Percentiles rank a stretch among this genome's conserved stretches.
Evolutionary conservation across 768 basidiomycete species (phyloP).

Genomic region (Leccinellum luteum): DNA sequence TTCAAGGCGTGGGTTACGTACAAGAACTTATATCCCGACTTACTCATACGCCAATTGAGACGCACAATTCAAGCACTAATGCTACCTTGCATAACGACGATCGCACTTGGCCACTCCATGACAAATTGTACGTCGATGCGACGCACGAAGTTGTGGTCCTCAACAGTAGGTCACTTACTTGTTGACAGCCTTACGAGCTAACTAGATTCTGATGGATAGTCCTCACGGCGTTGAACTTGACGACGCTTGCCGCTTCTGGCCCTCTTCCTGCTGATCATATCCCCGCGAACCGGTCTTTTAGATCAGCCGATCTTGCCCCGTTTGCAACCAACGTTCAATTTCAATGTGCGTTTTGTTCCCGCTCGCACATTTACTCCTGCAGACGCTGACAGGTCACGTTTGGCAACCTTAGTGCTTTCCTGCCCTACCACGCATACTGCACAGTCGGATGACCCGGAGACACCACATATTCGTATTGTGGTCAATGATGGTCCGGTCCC

Average conservation of each 20-base stretch:
- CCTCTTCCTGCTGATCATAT: conserved; percentile 77
- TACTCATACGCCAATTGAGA: conserved; percentile 67
- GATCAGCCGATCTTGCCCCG: conserved; percentile 72
- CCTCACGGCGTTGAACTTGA: conserved; percentile 81
- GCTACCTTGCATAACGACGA: conserved; percentile 70
- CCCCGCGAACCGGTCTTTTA: conserved; percentile 62
- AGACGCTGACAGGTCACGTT: neutral
- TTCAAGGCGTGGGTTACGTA: conserved; percentile 75
- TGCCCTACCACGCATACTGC: conserved; percentile 35
- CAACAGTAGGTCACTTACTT: conserved; percentile 51
- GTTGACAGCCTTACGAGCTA: neutral
- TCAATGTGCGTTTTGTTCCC: conserved; percentile 56
- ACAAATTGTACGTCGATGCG: conserved; percentile 82
- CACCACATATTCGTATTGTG: conserved; percentile 72
- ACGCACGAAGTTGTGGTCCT: conserved; percentile 90
- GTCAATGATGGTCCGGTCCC: conserved; percentile 88
- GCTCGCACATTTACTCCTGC: neutral
- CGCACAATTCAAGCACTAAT: conserved; percentile 83
- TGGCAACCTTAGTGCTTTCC: conserved; percentile 49
- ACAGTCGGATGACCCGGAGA: conserved; percentile 24
- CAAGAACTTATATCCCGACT: conserved; percentile 84
- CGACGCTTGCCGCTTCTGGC: conserved; percentile 66
- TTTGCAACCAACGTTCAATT: conserved; percentile 90
- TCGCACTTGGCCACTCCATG: conserved; percentile 66
- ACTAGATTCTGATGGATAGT: conserved; percentile 39